Percentiles rank a stretch among this genome's conserved stretches.
These are phyloP conservation scores for Penicillium sp. DNA, from an alignment of 2,329 filamentous ascomycete species.

Conservation along the genomic window DNA sequence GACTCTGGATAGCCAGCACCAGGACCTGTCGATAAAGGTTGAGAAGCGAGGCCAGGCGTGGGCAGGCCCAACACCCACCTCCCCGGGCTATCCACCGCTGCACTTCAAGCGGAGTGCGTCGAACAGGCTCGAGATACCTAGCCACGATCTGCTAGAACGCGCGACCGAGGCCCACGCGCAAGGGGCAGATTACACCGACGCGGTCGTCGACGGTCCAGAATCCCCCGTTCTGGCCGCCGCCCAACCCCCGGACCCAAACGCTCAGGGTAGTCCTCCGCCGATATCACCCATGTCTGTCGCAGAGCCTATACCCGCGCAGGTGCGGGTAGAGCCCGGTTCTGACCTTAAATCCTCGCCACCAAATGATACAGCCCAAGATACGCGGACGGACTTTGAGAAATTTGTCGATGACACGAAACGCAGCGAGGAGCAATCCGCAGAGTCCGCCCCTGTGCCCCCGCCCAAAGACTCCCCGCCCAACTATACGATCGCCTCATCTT, in stretches of 20 bases:
- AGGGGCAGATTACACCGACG: slow-evolving; percentile 18
- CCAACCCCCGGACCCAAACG: slow-evolving; percentile 8
- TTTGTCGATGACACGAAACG: slow-evolving; percentile 43
- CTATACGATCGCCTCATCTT: slow-evolving; percentile 33
- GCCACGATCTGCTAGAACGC: slow-evolving; percentile 18
- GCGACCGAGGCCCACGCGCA: slow-evolving; percentile 15
- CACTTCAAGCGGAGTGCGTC: slow-evolving; percentile 23
- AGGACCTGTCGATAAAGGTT: slow-evolving; percentile 43
- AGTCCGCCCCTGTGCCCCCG: slow-evolving; percentile 34
- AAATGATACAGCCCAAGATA: slow-evolving; percentile 22
- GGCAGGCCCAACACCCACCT: slow-evolving; percentile 27
- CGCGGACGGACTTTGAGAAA: slow-evolving; percentile 46
- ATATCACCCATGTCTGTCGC: slow-evolving; percentile 35
- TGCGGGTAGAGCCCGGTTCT: slow-evolving; percentile 20
- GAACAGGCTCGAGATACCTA: slow-evolving; percentile 25
- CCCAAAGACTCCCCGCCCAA: slow-evolving; percentile 38
- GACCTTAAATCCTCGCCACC: slow-evolving; percentile 6
- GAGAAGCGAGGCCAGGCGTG: slow-evolving; percentile 42
- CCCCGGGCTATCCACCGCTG: slow-evolving; percentile 17
- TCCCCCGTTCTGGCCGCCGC: slow-evolving; percentile 11
- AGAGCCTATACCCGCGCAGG: slow-evolving; percentile 28
- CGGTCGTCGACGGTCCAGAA: slow-evolving; percentile 19
- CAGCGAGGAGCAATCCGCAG: slow-evolving; percentile 31
- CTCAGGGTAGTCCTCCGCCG: slow-evolving; percentile 12
- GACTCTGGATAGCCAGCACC: slow-evolving; percentile 43